Evolutionary conservation across 2,329 filamentous ascomycete genomes (phyloP).

Genomic region (Cyphellophora europaea): DNA sequence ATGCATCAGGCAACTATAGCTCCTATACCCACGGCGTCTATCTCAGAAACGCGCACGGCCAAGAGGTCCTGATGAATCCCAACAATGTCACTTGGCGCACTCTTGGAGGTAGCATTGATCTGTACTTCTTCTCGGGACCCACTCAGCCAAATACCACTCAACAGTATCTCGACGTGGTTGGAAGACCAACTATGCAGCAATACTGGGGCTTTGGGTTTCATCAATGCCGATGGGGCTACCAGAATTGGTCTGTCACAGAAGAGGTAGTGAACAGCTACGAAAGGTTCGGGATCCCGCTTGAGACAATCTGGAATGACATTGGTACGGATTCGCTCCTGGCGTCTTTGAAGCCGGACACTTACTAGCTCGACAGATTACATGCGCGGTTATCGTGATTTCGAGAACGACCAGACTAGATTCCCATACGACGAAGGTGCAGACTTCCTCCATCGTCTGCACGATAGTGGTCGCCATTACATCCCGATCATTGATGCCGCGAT

Average conservation of each 20-base stretch:
- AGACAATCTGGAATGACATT: slow-evolving; percentile 35
- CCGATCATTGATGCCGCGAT: slow-evolving; percentile 57
- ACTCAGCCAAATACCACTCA: slow-evolving; percentile 58
- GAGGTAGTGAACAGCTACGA: slow-evolving; percentile 46
- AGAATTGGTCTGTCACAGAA: slow-evolving; percentile 55
- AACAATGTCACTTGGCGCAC: slow-evolving; percentile 62
- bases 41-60: slow-evolving; percentile 65
- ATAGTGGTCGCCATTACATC: slow-evolving; percentile 47
- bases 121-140: slow-evolving; percentile 71
- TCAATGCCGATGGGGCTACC: slow-evolving; percentile 76
- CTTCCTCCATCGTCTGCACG: slow-evolving; percentile 45
- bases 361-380: too few relatives aligned
- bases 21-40: slow-evolving; percentile 62
- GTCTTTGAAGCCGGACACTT: too few relatives aligned
- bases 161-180: slow-evolving; percentile 61
- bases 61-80: slow-evolving; percentile 59
- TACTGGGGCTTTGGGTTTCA: slow-evolving; percentile 78
- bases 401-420: slow-evolving; percentile 45
- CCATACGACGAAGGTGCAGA: slow-evolving; percentile 37
- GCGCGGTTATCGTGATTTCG: slow-evolving; percentile 52
- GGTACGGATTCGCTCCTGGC: too few relatives aligned
- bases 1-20: slow-evolving; percentile 45
- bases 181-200: slow-evolving; percentile 67
- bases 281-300: slow-evolving; percentile 47
- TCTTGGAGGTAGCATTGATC: slow-evolving; percentile 66